Evolutionary conservation across 2,329 filamentous ascomycete genomes (phyloP), one percentile per base, ranked within the genome.

Genomic region (Sporothrix globosa): DNA sequence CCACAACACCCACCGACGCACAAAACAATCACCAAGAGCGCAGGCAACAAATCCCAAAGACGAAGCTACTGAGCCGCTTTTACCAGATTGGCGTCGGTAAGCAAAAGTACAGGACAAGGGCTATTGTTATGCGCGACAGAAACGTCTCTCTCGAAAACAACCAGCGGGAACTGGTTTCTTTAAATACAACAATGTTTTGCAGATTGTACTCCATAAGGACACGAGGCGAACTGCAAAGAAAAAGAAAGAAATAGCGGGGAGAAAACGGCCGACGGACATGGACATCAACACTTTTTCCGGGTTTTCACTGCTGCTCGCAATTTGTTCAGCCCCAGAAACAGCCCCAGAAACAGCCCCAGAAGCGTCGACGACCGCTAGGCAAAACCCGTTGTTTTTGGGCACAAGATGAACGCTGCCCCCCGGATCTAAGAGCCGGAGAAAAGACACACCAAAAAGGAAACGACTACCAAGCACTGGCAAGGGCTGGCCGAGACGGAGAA

Each of bases 341-440:
- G 39, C 58, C 58, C 58, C 58, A 21, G n/a, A 46, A 27, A 61
- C 58, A 61, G 58, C 39, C 39, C 24, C 58, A 10, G 14, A 24
- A 6, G 39, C 41, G 11, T 44, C 39, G 58, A 63, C 27, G 39
- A 63, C 39, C 39, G 39, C 58, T 39, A n/a, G 27, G 54, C 17
- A 30, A n/a, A 19, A 19, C 34, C 50, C n/a, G n/a, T 53, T 13
- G 50, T 9, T 53, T 53, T 13, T 53, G 19, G 14, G 11, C 41
- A 44, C 9, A 44, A 2, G 41, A 44, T 17, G 41, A 9, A 14
- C 10, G 41, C 41, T 9, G 41, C 17, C 14, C 41, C 41, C 10
- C 41, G 41, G 41, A 44, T 44, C 41, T 44, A 17, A 44, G 41
- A 34, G 2, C 34, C 34, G 34, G 34, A 34, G 34, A 9, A 6